Conservation (phyloP, 306 rosid genomes). For the Arachis hypogaea region DNA sequence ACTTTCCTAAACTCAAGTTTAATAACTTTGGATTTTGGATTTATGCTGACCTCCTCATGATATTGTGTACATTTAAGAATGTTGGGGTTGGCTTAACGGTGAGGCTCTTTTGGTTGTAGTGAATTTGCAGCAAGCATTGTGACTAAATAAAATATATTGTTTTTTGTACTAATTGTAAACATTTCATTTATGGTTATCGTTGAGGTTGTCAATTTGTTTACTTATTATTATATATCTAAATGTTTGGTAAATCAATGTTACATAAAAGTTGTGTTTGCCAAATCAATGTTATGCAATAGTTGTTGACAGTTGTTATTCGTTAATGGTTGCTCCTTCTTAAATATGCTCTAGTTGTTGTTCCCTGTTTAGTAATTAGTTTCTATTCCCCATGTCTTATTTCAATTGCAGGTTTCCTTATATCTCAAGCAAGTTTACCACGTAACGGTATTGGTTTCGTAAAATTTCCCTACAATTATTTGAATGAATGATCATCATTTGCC, state of each 20-base stretch:
- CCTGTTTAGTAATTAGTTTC: slow-evolving; percentile 22
- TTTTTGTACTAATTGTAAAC: slow-evolving; percentile 24
- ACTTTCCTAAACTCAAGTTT: no score
- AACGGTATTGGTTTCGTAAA: slow-evolving; percentile 16
- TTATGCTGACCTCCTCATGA: slow-evolving; percentile 20
- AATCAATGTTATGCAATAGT: not conserved
- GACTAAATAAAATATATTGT: slow-evolving; percentile 25
- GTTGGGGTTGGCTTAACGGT: slow-evolving; percentile 94
- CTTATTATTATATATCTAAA: not conserved
- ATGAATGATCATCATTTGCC: slow-evolving; percentile 4
- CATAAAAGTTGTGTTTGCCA: not conserved
- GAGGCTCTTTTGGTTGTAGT: slow-evolving; percentile 93
- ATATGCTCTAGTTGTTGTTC: not conserved
- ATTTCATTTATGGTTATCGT: slow-evolving; percentile 18
- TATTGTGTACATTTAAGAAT: slow-evolving; percentile 85
- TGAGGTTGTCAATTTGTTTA: not conserved
- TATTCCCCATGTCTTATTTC: slow-evolving; percentile 22
- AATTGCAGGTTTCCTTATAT: slow-evolving; percentile 61
- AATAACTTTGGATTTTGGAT: no score
- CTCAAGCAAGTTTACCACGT: slow-evolving; percentile 13
- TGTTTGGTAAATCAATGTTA: slow-evolving; percentile 3
- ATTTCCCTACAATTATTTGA: slow-evolving; percentile 1
- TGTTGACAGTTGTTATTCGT: not conserved
- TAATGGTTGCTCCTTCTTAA: slow-evolving; percentile 3
- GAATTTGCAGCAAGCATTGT: slow-evolving; percentile 41